Evolutionary conservation across 2,329 filamentous ascomycete species (phyloP).

Genomic region (Pyricularia pennisetigena): DNA sequence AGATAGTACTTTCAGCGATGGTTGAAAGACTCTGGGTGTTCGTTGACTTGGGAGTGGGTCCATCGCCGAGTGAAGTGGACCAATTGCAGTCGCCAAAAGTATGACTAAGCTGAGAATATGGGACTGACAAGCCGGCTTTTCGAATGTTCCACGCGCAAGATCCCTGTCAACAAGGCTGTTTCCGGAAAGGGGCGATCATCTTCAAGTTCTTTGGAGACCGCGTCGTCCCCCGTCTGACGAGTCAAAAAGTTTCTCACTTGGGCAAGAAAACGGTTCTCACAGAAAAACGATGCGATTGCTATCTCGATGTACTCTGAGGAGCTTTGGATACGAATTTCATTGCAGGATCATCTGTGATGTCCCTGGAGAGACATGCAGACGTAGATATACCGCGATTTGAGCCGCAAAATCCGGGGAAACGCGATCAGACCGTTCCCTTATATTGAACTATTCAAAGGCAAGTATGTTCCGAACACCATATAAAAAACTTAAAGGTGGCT

Average conservation of each 20-base stretch:
- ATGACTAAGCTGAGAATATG: background rate
- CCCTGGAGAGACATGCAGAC: background rate
- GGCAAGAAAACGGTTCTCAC: background rate
- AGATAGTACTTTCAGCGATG: background rate
- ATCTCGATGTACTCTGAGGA: background rate
- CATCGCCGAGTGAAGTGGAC: background rate
- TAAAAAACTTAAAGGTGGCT: background rate
- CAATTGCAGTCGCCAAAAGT: background rate
- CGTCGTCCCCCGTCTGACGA: background rate
- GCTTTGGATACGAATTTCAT: background rate
- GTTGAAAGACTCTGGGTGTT: background rate
- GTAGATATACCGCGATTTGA: background rate
- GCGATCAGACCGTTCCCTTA: background rate
- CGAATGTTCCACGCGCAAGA: background rate
- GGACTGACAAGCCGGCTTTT: background rate
- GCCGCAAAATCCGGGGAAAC: constrained; percentile 1
- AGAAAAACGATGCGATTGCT: background rate
- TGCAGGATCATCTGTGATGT: background rate
- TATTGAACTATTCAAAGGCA: background rate
- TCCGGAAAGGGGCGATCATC: background rate
- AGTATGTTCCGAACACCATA: background rate
- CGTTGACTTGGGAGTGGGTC: background rate
- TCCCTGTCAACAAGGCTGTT: background rate
- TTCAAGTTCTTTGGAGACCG: background rate
- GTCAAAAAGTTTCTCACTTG: background rate